Evolutionary conservation across 2,329 filamentous ascomycete species (phyloP), one percentile per base, ranked within the genome.

Genomic region (Emydomyces testavorans): DNA sequence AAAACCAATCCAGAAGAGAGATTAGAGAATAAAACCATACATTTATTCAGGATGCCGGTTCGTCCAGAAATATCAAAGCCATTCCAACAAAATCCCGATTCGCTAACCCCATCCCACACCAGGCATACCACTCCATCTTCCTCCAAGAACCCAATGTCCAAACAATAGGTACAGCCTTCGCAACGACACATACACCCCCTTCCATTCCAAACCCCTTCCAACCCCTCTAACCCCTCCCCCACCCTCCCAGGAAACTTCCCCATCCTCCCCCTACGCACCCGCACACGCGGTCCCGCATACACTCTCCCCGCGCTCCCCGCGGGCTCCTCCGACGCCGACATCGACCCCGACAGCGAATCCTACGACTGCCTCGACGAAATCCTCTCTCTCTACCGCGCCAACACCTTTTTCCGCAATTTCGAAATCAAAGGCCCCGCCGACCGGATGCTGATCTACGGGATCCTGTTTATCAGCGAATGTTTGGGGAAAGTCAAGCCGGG

Each of bases 61-160:
- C 49, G 69, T 56, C 23, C 18, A n/a, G n/a, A 21, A 16, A 31
- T 7, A 1, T 8, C 23, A 13, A 23, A 31, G 38, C 4, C 3
- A n/a, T 31, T 6, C 1, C n/a, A n/a, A n/a, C n/a, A 26, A n/a
- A 47, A n/a, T n/a, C 3, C 24, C 11, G 23, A 39, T 26, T 39
- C n/a, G 44, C 44, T 46, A 39, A 46, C 43, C 40, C 23, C 45
- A n/a, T n/a, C 38, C 35, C 23, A 26, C 31, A 4, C 13, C 58
- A 94, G 87, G 90, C 90, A 71, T 96, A 95, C 77, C 93, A 96
- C 77, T 94, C 86, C 67, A 85, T 94, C 76, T 95, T 95, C 80
- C 79, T 82, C 67, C 71, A 90, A 79, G 78, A 87, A 77, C 74
- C 82, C 55, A 78, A 79, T 62, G 77, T 81, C 56, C 77, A 78